Evolutionary conservation across 768 basidiomycete species (phyloP).

Genomic region (Boletus patriciae): DNA sequence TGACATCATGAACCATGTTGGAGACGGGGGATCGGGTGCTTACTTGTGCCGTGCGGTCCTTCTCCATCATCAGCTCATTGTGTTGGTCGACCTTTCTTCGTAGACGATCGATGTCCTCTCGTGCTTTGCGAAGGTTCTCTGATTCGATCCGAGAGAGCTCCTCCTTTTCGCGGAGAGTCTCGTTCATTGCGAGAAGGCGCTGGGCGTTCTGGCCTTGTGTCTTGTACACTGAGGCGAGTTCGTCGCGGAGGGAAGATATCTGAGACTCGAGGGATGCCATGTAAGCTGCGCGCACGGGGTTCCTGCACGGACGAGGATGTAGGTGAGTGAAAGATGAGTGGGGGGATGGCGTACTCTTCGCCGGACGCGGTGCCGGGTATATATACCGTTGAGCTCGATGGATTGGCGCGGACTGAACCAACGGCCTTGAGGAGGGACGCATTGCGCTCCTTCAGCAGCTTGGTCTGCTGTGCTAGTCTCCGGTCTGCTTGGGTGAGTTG

Average conservation of each 20-base stretch:
- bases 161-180: constrained; percentile 91
- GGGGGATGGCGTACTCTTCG: constrained; percentile 61
- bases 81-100: constrained; percentile 81
- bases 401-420: constrained; percentile 62
- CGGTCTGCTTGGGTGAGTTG: constrained; percentile 58
- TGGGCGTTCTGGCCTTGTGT: constrained; percentile 96
- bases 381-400: constrained; percentile 61
- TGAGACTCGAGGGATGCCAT: constrained; percentile 91
- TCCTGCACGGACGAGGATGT: constrained; percentile 42
- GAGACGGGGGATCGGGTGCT: constrained; percentile 2
- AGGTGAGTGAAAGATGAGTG: neutral
- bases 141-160: constrained; percentile 79
- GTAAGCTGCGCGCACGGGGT: constrained; percentile 85
- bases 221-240: constrained; percentile 93
- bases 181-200: constrained; percentile 88
- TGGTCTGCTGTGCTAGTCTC: constrained; percentile 88
- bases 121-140: constrained; percentile 73
- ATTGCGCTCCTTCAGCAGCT: constrained; percentile 91
- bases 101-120: constrained; percentile 71
- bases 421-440: constrained; percentile 84
- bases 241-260: constrained; percentile 87
- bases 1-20: neutral
- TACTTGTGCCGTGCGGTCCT: constrained; percentile 88
- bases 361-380: constrained; percentile 51
- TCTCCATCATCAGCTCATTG: constrained; percentile 81